Percentiles rank a stretch among this genome's conserved stretches.
These are phyloP conservation scores for Carex kokanica DNA, from an alignment of 176 grass and related monocot genomes.

Conservation along the genomic window DNA sequence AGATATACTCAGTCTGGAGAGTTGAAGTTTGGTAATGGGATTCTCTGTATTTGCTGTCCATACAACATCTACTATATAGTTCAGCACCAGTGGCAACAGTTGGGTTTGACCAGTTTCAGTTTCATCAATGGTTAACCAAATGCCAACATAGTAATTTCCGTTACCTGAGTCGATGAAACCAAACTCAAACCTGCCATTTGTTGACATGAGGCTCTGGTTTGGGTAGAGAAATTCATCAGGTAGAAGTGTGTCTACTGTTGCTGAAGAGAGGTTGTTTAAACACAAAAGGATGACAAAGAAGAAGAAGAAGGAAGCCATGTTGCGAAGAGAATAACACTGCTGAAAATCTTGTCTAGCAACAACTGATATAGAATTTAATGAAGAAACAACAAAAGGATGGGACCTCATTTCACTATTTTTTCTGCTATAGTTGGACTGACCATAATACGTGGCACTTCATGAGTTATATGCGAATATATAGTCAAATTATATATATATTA, in stretches of 20 bases:
- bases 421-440: too few relatives aligned
- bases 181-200: conserved; percentile 24
- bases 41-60: conserved; percentile 29
- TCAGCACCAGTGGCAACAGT: neutral
- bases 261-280: neutral
- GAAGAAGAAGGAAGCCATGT: neutral
- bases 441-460: too few relatives aligned
- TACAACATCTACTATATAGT: neutral
- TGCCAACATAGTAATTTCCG: neutral
- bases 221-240: conserved; percentile 22
- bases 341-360: too few relatives aligned
- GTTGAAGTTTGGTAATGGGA: conserved; percentile 19
- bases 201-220: conserved; percentile 13
- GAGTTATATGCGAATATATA: too few relatives aligned
- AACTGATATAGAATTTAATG: too few relatives aligned
- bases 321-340: neutral
- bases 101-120: neutral
- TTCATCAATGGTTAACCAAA: neutral
- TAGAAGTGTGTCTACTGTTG: conserved; percentile 5
- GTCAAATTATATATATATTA: too few relatives aligned
- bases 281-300: neutral
- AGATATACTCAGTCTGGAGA: conserved; percentile 4
- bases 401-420: too few relatives aligned
- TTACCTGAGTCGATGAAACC: neutral
- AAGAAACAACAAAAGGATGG: too few relatives aligned